These are phyloP conservation scores for Penicillium fuscoglaucum DNA, from an alignment of 2,329 filamentous ascomycete genomes.

Conservation along the genomic window DNA sequence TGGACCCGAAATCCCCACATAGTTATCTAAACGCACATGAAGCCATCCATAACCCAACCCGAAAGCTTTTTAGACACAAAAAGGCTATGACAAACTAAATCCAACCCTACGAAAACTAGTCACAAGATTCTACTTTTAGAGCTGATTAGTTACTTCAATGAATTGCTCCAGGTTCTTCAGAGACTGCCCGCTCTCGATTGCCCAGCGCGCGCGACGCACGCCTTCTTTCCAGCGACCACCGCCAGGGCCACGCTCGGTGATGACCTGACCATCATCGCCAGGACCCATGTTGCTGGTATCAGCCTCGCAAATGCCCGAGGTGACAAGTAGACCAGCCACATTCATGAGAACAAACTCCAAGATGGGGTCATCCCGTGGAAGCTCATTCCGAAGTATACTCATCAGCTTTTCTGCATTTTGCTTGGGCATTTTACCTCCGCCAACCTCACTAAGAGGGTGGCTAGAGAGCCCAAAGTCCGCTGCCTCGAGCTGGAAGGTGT, in stretches of 20 bases:
- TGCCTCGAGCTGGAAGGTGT: constrained; percentile 76
- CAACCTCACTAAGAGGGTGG: constrained; percentile 75
- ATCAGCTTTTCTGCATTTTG: constrained; percentile 86
- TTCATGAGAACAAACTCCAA: constrained; percentile 94
- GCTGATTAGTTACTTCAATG: constrained; percentile 73
- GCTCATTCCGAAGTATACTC: constrained; percentile 70
- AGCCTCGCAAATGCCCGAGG: constrained; percentile 81
- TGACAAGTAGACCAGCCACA: constrained; percentile 81
- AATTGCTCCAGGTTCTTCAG: constrained; percentile 79
- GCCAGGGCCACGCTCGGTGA: constrained; percentile 79
- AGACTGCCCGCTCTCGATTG: constrained; percentile 82
- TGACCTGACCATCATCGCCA: constrained; percentile 77
- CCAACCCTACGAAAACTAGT: not conserved
- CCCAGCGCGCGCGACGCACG: constrained; percentile 81
- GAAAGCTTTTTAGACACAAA: constrained; percentile 2
- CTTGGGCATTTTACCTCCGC: constrained; percentile 77
- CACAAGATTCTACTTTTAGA: constrained; percentile 23
- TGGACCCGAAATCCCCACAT: not conserved
- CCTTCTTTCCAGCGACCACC: constrained; percentile 94
- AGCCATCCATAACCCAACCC: not conserved
- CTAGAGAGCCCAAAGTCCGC: constrained; percentile 80
- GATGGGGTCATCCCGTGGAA: constrained; percentile 76
- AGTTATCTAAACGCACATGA: not conserved
- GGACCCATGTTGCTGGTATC: constrained; percentile 76
- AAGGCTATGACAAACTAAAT: not conserved